Evolutionary conservation across 805 yeast species (phyloP).

Genomic region (Yarrowia keelungensis): DNA sequence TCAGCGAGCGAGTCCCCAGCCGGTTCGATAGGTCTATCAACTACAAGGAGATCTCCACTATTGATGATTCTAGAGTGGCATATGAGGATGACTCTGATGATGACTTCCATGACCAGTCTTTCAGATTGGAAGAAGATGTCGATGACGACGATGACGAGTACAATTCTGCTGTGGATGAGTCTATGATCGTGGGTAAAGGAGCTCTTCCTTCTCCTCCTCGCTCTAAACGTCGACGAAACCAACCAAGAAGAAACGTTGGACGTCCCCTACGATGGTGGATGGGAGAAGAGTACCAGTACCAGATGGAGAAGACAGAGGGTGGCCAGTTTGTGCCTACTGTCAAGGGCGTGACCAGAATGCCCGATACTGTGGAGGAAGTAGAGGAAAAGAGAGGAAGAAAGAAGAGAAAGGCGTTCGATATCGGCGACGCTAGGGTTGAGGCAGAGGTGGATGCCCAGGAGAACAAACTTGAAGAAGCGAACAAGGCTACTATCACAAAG

Average conservation of each 20-base stretch:
- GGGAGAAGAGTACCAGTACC: slow-evolving; percentile 74
- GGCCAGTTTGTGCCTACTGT: slow-evolving; percentile 13
- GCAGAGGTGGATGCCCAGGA: slow-evolving; percentile 1
- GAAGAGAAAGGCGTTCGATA: not conserved
- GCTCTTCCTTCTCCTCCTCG: slow-evolving; percentile 27
- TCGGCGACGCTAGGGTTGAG: not conserved
- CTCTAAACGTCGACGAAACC: slow-evolving; percentile 58
- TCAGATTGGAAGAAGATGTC: not conserved
- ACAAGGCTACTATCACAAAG: too few species aligned
- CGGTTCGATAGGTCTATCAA: slow-evolving; percentile 6
- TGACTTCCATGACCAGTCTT: not conserved
- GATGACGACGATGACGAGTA: slow-evolving; percentile 24
- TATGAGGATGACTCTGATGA: slow-evolving; percentile 14
- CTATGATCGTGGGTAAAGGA: not conserved
- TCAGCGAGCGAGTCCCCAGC: too few species aligned
- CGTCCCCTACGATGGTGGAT: slow-evolving; percentile 85
- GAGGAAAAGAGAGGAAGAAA: not conserved
- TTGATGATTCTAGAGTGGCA: slow-evolving; percentile 5
- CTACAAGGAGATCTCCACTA: slow-evolving; percentile 2
- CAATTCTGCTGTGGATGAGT: slow-evolving; percentile 2
- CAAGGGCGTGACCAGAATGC: not conserved
- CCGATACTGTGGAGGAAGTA: not conserved
- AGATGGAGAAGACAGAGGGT: slow-evolving; percentile 44
- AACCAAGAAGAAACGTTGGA: slow-evolving; percentile 59
- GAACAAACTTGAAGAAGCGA: not conserved